Evolutionary conservation across 306 rosid species (phyloP).

Genomic region (Lathyrus tuberosus): DNA sequence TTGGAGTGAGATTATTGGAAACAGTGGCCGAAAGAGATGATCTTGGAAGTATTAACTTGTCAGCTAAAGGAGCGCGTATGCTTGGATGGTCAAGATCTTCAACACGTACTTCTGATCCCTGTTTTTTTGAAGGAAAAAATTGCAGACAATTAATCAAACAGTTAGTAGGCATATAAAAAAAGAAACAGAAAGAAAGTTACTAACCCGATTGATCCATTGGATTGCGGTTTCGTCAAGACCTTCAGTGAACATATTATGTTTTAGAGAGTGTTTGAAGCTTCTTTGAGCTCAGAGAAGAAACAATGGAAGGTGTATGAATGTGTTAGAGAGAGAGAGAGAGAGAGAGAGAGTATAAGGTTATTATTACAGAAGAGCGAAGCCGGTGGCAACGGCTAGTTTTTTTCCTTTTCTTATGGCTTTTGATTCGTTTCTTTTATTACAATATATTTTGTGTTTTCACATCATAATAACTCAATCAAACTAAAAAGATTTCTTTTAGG

Average conservation of each 20-base stretch:
- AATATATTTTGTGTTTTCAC: no score
- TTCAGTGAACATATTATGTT: slow-evolving; percentile 69
- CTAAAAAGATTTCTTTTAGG: no score
- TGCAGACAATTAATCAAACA: no score
- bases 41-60: slow-evolving; percentile 54
- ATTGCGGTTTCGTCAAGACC: slow-evolving; percentile 93
- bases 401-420: background rate
- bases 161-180: background rate
- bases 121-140: background rate
- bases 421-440: no score
- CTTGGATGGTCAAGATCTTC: slow-evolving; percentile 33
- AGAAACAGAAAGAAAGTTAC: background rate
- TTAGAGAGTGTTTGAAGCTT: background rate
- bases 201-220: slow-evolving; percentile 68
- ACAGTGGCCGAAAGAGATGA: slow-evolving; percentile 53
- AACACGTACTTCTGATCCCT: slow-evolving; percentile 58
- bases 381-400: slow-evolving; percentile 21
- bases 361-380: slow-evolving; percentile 4
- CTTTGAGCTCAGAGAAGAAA: background rate
- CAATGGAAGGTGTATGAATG: background rate
- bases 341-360: background rate
- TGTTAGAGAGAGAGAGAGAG: background rate
- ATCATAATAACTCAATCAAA: no score
- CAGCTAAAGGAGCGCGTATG: slow-evolving; percentile 65
- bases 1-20: slow-evolving; percentile 40